These are phyloP conservation scores for Agrocybe pediades DNA, from an alignment of 768 basidiomycete genomes.

Conservation along the genomic window DNA sequence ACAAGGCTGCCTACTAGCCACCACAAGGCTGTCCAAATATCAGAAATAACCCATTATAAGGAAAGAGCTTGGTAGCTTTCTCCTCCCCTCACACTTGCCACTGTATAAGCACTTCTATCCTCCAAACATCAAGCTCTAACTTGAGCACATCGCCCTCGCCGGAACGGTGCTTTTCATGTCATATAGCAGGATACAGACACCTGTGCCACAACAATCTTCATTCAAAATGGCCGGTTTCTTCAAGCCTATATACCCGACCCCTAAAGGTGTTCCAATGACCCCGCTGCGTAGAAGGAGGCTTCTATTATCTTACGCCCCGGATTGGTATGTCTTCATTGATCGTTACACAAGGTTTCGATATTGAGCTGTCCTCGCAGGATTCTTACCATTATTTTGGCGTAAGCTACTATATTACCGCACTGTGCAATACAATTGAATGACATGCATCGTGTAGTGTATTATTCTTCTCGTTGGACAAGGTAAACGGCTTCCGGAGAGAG, in stretches of 20 bases:
- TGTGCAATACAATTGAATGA: neutral
- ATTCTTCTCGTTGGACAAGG: constrained; percentile 64
- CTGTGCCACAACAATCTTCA: constrained; percentile 11
- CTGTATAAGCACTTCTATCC: no score
- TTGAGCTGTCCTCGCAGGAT: neutral
- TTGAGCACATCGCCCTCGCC: no score
- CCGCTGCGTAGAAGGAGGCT: constrained; percentile 41
- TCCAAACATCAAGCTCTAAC: no score
- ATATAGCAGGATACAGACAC: constrained; percentile 23
- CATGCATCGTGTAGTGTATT: constrained; percentile 40
- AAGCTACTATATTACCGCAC: constrained; percentile 24
- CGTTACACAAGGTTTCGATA: constrained; percentile 17
- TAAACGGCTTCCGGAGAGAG: constrained; percentile 72
- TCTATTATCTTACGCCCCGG: constrained; percentile 68
- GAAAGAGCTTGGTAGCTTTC: neutral
- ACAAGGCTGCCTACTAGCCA: neutral
- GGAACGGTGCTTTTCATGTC: constrained; percentile 24
- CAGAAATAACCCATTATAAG: neutral
- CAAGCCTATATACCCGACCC: constrained; percentile 13
- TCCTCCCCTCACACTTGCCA: no score
- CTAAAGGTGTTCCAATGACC: constrained; percentile 25
- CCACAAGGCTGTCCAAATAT: neutral
- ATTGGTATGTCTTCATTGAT: constrained; percentile 56
- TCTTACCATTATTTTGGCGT: constrained; percentile 64
- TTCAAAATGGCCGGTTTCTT: constrained; percentile 30